Evolutionary conservation across 306 rosid genomes (phyloP), one percentile per base, ranked within the genome.

Genomic region (Benincasa hispida): DNA sequence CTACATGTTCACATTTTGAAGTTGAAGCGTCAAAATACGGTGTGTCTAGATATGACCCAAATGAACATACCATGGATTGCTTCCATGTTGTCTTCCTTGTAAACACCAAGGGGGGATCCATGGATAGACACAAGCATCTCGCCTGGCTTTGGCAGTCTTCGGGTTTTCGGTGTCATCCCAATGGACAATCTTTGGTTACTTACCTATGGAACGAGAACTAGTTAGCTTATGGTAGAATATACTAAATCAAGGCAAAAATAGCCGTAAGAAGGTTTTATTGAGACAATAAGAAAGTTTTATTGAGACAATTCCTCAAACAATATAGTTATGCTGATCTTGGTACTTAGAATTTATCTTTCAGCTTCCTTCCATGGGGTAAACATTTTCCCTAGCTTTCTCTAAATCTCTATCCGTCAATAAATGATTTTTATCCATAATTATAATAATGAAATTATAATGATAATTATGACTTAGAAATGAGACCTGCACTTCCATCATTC

Each of bases 91-190:
- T 91, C 87, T 73, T 91, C 98, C 85, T 84, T 89, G 87, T 37
- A 94, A 83, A 90, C 89, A 47, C 97, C 96, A 65, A 90, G 93
- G 45, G 95, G 99, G 41, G 99, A 91, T 78, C 97, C 97, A 80
- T 85, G 93, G 58, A 94, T 91, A 57, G 96, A 94, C 74, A 94
- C 83, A 77, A 94, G 95, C 84, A 89, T 85, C 91, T 94, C 98
- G 17, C 98, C 97, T 47, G 87, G 91, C 83, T 90, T 91, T 30
- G 97, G 98, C 34, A 80, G 80, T 84, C 95, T 77, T n/a, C 80
- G 82, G 21, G 93, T 89, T 86, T 89, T 89, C 21, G 98, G 96
- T 34, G 96, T 90, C 92, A 91, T 88, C 78, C 96, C 96, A 83
- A 91, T 72, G 55, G 97, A 94, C 68, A 90, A 77, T 79, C 98